Base-by-base conservation (phyloP, 192 early-diverging fungal genomes). In the Linnemannia zychae region DNA sequence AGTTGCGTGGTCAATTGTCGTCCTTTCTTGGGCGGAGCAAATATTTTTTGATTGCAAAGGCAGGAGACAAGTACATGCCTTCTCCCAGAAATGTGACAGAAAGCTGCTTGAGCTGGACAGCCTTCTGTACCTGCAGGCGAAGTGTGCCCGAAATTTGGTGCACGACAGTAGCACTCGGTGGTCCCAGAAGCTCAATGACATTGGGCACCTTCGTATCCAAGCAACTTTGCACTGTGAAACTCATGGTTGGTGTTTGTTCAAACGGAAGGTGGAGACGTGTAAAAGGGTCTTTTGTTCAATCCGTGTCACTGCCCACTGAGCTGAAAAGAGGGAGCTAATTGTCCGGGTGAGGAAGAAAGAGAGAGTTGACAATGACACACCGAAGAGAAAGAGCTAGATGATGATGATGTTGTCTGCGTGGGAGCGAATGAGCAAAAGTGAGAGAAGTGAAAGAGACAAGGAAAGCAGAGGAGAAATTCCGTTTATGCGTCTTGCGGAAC, bases 51-150 rank as follows among this genome's bases (percentile, higher is more conserved):
- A n/a, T n/a, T n/a, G n/a, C n/a, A 69, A 22, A 33, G 67, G 6
- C 4, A 44, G 20, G 50, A 22, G 24, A 20, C n/a, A n/a, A n/a
- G 13, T 7, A 13, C 38, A 71, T 40, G 79, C 83, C 83, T 76
- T 76, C 83, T 22, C 77, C 83, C 31, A 71, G 22, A 50, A 85
- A 79, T 0, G 65, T 20, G 22, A 85, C 77, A 12, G 24, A 36
- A 38, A 85, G 68, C 22, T 79, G 83, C 40, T 85, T 85, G n/a
- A 85, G 24, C 33, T 79, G 77, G 33, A 79, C 22, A n/a, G 83
- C 46, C 63, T 79, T 79, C 50, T 72, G 60, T 20, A 85, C 77
- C 17, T 31, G 37, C 15, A 85, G 40, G 20, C 20, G 72, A 28
- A 85, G 20, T 4, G 53, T 73, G 57, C 83, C 83, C 20, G 83